These are phyloP conservation scores for Dryas octopetala DNA, from an alignment of 306 rosid genomes.

Conservation along the genomic window DNA sequence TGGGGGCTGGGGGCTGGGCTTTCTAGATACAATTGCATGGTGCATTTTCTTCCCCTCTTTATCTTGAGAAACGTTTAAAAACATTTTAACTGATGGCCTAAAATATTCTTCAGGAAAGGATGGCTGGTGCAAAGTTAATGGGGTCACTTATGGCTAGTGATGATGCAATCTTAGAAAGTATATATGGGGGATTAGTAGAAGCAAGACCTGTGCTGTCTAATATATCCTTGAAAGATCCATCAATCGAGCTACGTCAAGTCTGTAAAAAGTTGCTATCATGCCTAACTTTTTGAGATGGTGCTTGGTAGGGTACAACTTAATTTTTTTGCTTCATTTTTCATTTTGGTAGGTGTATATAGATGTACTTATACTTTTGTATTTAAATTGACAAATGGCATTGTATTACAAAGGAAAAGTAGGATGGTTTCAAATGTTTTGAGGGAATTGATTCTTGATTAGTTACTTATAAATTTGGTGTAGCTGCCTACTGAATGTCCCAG, in stretches of 20 bases:
- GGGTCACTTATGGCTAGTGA: conserved; percentile 89
- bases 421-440: neutral
- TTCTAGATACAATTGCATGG: too few relatives aligned
- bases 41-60: too few relatives aligned
- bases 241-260: conserved; percentile 56
- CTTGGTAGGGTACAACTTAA: neutral
- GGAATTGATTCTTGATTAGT: too few relatives aligned
- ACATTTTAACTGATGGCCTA: neutral
- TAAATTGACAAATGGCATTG: neutral
- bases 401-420: neutral
- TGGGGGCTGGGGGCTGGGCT: too few relatives aligned
- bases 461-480: too few relatives aligned
- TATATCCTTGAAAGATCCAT: conserved; percentile 58
- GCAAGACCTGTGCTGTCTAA: conserved; percentile 64
- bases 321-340: neutral
- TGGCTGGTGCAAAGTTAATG: conserved; percentile 83
- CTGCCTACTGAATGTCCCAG: too few relatives aligned
- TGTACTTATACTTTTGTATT: neutral
- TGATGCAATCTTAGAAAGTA: conserved; percentile 64
- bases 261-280: conserved; percentile 75
- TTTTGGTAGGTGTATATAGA: neutral
- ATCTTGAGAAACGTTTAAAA: too few relatives aligned
- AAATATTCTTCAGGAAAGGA: conserved; percentile 63
- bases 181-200: conserved; percentile 62
- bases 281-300: conserved; percentile 48